These are phyloP conservation scores for Globisporangium canariense DNA, from an alignment of 352 stramenopile species.

Conservation along the genomic window DNA sequence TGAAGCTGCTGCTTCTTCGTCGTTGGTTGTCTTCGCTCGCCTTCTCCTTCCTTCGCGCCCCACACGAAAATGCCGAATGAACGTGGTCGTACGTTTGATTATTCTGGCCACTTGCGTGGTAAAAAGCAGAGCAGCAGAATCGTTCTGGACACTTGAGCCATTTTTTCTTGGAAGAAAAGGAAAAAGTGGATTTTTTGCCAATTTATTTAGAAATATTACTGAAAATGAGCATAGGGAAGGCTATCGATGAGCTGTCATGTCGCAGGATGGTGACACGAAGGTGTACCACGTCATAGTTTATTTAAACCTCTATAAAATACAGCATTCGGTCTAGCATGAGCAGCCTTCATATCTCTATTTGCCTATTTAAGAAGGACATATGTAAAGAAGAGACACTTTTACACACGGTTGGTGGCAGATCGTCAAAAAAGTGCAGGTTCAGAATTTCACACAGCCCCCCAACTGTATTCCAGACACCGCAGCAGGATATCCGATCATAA, in stretches of 20 bases:
- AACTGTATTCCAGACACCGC: too few species aligned
- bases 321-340: too few species aligned
- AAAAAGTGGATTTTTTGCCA: conserved; percentile 2
- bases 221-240: neutral
- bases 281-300: neutral
- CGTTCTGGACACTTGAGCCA: neutral
- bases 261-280: neutral
- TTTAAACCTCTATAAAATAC: neutral
- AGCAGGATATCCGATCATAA: too few species aligned
- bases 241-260: neutral
- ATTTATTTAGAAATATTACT: neutral
- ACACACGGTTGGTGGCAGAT: too few species aligned
- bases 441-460: too few species aligned
- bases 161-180: neutral
- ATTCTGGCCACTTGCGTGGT: neutral
- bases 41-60: neutral
- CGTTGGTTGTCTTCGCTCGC: neutral
- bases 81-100: neutral
- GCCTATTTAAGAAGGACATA: too few species aligned
- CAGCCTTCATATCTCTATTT: too few species aligned
- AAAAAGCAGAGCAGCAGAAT: neutral
- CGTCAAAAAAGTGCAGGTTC: too few species aligned
- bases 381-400: too few species aligned
- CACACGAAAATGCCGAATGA: conserved; percentile 7
- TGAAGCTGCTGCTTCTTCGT: neutral